Conservation (phyloP, 179 eudicot genomes). For the Silene noctiflora region DNA sequence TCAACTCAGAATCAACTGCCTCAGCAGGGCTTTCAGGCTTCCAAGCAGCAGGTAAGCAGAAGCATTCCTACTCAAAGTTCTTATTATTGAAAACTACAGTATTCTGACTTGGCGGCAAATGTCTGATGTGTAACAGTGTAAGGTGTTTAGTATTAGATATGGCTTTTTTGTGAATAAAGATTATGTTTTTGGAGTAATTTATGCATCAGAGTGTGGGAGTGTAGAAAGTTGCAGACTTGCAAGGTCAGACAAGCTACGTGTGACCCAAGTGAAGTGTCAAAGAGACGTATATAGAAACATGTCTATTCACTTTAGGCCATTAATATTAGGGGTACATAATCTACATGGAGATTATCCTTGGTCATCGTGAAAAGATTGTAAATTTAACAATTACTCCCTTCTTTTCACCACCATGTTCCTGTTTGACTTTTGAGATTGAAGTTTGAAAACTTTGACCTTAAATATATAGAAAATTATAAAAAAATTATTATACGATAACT, state of each 20-base stretch:
- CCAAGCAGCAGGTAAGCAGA: conserved; percentile 59
- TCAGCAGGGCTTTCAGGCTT: conserved; percentile 55
- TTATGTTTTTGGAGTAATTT: background rate
- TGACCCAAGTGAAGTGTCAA: background rate
- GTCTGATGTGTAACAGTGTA: background rate
- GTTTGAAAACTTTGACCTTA: no score
- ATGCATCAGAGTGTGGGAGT: background rate
- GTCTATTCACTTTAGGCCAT: background rate
- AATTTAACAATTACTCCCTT: no score
- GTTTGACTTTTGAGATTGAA: no score
- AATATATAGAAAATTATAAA: no score
- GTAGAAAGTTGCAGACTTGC: background rate
- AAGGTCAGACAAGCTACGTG: background rate
- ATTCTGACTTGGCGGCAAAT: background rate
- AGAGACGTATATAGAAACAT: background rate
- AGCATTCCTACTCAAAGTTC: background rate
- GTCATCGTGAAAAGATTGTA: background rate
- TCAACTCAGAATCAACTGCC: conserved; percentile 48
- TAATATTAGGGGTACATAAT: background rate
- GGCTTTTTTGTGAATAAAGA: background rate
- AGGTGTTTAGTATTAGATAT: background rate
- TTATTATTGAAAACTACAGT: background rate
- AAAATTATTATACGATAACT: no score
- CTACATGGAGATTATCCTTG: background rate
- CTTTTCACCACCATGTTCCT: no score